These are phyloP conservation scores for Suillus hirtellus DNA, from an alignment of 768 basidiomycete genomes.

Conservation along the genomic window DNA sequence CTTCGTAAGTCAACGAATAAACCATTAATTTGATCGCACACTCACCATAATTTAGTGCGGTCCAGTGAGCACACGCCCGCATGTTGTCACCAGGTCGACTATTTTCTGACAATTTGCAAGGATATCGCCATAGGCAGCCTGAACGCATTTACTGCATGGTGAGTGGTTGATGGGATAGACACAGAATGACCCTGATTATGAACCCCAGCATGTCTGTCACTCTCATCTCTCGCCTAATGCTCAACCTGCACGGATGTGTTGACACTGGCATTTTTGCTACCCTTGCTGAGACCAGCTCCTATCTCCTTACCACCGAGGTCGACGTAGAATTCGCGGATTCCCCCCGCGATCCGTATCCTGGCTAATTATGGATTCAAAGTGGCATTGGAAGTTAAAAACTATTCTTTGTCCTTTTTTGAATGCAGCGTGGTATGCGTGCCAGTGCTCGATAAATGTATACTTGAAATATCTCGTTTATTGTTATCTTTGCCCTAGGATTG, in stretches of 20 bases:
- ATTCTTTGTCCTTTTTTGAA: neutral
- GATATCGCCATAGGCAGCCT: conserved; percentile 39
- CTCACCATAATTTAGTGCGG: neutral
- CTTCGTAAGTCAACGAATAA: conserved; percentile 28
- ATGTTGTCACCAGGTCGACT: neutral
- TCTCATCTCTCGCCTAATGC: conserved; percentile 57
- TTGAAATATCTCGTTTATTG: neutral
- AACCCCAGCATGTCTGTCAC: conserved; percentile 45
- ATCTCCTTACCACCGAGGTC: neutral
- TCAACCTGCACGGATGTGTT: conserved; percentile 50
- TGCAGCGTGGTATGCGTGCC: neutral
- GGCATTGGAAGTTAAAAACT: neutral
- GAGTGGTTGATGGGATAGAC: conserved; percentile 10
- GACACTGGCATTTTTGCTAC: conserved; percentile 12
- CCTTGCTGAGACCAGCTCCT: neutral
- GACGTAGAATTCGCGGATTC: neutral
- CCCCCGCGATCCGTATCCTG: neutral
- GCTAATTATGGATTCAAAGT: neutral
- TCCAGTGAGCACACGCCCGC: neutral
- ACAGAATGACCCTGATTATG: neutral
- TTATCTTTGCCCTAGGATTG: neutral
- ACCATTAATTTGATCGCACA: neutral
- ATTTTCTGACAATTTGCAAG: neutral
- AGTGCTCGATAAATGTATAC: neutral
- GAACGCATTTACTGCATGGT: conserved; percentile 53